Percentiles rank a stretch among this genome's conserved stretches.
Evolutionary conservation across 2,329 filamentous ascomycete species (phyloP).

Genomic region (Colletotrichum eleusines): DNA sequence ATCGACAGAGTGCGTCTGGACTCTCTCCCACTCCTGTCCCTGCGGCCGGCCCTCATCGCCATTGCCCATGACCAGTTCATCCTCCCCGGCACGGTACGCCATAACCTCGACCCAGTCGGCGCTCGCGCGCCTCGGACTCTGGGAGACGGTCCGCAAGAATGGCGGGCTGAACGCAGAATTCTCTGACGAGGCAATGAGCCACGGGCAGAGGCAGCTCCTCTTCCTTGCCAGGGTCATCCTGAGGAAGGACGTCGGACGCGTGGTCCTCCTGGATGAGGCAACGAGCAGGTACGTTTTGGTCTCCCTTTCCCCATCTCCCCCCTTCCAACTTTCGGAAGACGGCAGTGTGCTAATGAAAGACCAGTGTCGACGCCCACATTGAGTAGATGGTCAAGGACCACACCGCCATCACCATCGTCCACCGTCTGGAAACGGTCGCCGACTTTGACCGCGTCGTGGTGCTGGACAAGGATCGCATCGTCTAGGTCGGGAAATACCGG

Average conservation of each 20-base stretch:
- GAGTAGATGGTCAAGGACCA: conserved; percentile 54
- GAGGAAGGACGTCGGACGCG: conserved; percentile 49
- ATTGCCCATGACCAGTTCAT: conserved; percentile 37
- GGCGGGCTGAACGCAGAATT: conserved; percentile 44
- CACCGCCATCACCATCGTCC: conserved; percentile 64
- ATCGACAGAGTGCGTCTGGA: conserved; percentile 48
- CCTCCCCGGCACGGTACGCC: conserved; percentile 34
- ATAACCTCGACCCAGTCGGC: conserved; percentile 69
- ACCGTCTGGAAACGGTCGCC: conserved; percentile 58
- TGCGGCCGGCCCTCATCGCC: conserved; percentile 42
- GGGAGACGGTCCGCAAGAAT: conserved; percentile 45
- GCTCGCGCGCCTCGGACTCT: conserved; percentile 36
- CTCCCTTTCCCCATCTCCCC: neutral
- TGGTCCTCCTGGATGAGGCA: conserved; percentile 61
- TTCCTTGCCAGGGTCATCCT: conserved; percentile 49
- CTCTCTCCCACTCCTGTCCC: conserved; percentile 36
- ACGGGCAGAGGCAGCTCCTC: conserved; percentile 51
- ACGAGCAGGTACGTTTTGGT: conserved; percentile 45
- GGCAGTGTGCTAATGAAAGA: neutral
- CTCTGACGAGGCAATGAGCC: conserved; percentile 48
- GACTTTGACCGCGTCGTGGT: conserved; percentile 47
- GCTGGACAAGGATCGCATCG: conserved; percentile 40
- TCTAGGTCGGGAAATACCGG: conserved; percentile 34
- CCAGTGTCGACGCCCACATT: conserved; percentile 51
- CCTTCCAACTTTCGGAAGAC: neutral